phyloP scores from a whole-genome alignment of 2,329 filamentous ascomycete genomes.

The Microcera coccophila region DNA sequence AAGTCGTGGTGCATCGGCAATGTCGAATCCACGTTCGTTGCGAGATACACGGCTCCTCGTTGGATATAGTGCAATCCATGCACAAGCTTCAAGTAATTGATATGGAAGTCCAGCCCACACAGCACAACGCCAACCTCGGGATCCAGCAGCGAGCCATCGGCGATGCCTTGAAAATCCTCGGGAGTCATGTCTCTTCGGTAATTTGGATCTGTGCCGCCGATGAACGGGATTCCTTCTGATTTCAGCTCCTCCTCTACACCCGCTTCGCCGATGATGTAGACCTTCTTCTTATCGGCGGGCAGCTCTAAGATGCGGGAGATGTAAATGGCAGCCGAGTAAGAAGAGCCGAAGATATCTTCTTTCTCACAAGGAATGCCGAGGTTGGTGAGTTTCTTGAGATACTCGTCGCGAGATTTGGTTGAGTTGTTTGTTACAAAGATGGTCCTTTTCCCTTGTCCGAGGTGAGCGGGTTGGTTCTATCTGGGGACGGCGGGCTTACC shows the following conservation, averaged over 20 bases:
- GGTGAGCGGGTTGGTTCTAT: constrained; percentile 7
- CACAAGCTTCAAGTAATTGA: constrained; percentile 90
- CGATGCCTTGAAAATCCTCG: constrained; percentile 75
- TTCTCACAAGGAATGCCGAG: constrained; percentile 75
- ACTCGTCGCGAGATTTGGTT: constrained; percentile 89
- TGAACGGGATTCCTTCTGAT: constrained; percentile 71
- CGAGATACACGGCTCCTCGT: constrained; percentile 79
- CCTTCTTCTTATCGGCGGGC: constrained; percentile 77
- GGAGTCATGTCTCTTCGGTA: constrained; percentile 74
- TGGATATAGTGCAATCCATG: constrained; percentile 82
- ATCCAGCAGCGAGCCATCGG: constrained; percentile 72
- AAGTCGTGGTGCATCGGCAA: constrained; percentile 76
- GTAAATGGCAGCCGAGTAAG: constrained; percentile 93
- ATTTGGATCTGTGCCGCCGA: constrained; percentile 80
- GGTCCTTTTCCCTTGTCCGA: constrained; percentile 71
- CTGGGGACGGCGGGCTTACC: constrained; percentile 47
- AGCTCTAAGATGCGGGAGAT: constrained; percentile 87
- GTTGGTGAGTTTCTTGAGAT: constrained; percentile 81
- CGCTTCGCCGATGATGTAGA: constrained; percentile 86
- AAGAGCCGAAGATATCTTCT: constrained; percentile 93
- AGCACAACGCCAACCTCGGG: constrained; percentile 87
- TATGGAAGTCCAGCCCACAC: constrained; percentile 85
- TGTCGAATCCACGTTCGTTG: constrained; percentile 90
- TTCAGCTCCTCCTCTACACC: constrained; percentile 87
- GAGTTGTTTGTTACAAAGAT: constrained; percentile 99